Conservation (phyloP, 2,329 filamentous ascomycete genomes). For the Fusarium piperis region DNA sequence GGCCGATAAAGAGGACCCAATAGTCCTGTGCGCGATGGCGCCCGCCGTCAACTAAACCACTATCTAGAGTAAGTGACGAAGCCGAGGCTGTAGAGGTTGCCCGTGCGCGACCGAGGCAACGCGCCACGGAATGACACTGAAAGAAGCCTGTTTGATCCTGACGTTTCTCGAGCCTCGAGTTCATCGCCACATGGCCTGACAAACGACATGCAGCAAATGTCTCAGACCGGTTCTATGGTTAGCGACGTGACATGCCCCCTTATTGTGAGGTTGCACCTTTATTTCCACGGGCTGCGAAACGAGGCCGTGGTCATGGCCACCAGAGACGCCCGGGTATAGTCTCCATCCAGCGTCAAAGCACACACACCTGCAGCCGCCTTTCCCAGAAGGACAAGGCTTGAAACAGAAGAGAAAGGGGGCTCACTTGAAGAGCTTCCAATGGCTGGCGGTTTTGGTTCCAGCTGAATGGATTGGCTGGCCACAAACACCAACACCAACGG, state of each 20-base stretch:
- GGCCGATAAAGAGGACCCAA: conserved; percentile 1
- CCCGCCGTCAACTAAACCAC: background rate
- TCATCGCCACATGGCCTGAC: background rate
- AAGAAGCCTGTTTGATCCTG: background rate
- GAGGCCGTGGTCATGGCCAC: background rate
- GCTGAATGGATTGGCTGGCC: background rate
- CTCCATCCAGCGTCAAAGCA: background rate
- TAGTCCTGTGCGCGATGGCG: background rate
- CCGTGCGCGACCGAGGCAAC: background rate
- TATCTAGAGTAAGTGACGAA: background rate
- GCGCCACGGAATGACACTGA: conserved; percentile 2
- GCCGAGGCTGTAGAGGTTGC: background rate
- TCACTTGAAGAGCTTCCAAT: background rate
- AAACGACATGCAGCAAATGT: background rate
- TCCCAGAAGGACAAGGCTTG: conserved; percentile 9
- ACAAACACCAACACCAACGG: background rate
- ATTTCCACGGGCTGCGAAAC: background rate
- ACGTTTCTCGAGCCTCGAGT: background rate
- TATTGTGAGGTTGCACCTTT: background rate
- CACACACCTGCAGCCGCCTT: background rate
- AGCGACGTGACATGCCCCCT: background rate
- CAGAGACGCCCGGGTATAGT: background rate
- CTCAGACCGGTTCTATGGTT: background rate
- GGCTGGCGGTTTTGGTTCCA: background rate
- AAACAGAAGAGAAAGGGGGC: background rate